Base-by-base conservation (phyloP, 225 moss, liverwort and hornwort genomes). In the Physcomitrellopsis africana region DNA sequence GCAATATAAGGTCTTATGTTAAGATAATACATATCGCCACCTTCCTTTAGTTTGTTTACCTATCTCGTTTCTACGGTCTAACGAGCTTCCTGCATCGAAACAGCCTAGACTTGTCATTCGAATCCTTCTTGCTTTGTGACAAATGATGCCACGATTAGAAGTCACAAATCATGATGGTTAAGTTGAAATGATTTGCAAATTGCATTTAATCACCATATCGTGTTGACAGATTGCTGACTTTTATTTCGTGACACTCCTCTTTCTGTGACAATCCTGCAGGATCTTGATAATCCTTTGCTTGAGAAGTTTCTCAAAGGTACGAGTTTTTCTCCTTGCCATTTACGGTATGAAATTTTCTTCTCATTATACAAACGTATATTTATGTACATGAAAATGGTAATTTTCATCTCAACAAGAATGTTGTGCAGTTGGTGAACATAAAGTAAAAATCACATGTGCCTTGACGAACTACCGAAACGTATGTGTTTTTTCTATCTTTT, bases 271-370 rank as follows among this genome's bases (percentile, higher is more conserved):
- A 59, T 17, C 61, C 17, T 63, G 78, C 81, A 92, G 92, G 90
- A 90, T 80, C 79, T 92, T 23, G 42, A 68, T 10, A 86, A 92
- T 53, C 86, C 86, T 11, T 29, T 88, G 26, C 65, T 92, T 60
- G 73, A 78, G 59, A 73, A 58, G 23, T 77, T 83, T 72, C 67
- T 92, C 1, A 59, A 69, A 84, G 92, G 92, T 92, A 83, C 51
- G 63, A 10, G 17, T 51, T 60, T n/a, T 3, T 44, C 63, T 61
- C 23, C 45, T 27, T 69, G 11, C 9, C 52, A 51, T 46, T 49
- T 72, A 10, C 58, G 3, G 43, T 16, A 13, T 43, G 51, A 44
- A 37, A 11, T 43, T 48, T 37, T 11, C 11, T 63, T 54, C 42
- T 24, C 17, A 5, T 43, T 15, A 6, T 24, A 1, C 46, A 22